phyloP scores from a whole-genome alignment of 345 rosid species.

The Citrus glauca region DNA sequence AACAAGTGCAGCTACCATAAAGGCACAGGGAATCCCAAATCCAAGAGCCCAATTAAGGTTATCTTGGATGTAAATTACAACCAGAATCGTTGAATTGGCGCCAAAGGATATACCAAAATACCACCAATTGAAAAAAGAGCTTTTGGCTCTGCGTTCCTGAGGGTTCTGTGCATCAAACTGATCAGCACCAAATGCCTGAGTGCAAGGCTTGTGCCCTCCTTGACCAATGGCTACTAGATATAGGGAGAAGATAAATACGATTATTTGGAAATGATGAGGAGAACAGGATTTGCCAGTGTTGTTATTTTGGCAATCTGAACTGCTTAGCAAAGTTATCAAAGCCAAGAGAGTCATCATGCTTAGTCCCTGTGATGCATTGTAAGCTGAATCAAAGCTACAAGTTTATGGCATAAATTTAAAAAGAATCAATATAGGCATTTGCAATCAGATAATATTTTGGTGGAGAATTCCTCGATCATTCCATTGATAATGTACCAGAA shows the following conservation, averaged over 20 bases:
- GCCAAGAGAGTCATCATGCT: constrained; percentile 63
- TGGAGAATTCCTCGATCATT: too few species aligned
- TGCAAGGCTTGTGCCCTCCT: constrained; percentile 58
- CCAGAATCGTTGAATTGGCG: constrained; percentile 25
- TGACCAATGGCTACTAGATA: constrained; percentile 43
- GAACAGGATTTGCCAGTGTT: background rate
- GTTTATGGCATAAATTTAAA: background rate
- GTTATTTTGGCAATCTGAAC: constrained; percentile 30
- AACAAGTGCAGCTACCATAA: constrained; percentile 34
- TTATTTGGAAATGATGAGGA: constrained; percentile 18
- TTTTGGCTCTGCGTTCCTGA: constrained; percentile 32
- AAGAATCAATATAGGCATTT: background rate
- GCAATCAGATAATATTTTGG: too few species aligned
- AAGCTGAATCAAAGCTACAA: background rate
- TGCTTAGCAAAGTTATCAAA: constrained; percentile 37
- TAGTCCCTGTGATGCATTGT: constrained; percentile 44
- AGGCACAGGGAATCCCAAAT: constrained; percentile 38
- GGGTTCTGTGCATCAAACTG: constrained; percentile 47
- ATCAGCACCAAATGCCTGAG: constrained; percentile 59
- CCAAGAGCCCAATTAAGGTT: constrained; percentile 55
- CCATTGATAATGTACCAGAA: too few species aligned
- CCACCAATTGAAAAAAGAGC: constrained; percentile 60
- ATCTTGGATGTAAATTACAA: constrained; percentile 47
- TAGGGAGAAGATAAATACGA: constrained; percentile 33
- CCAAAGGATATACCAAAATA: constrained; percentile 44